These are phyloP conservation scores for Nothophoma quercina DNA, from an alignment of 2,329 filamentous ascomycete genomes.

Conservation along the genomic window DNA sequence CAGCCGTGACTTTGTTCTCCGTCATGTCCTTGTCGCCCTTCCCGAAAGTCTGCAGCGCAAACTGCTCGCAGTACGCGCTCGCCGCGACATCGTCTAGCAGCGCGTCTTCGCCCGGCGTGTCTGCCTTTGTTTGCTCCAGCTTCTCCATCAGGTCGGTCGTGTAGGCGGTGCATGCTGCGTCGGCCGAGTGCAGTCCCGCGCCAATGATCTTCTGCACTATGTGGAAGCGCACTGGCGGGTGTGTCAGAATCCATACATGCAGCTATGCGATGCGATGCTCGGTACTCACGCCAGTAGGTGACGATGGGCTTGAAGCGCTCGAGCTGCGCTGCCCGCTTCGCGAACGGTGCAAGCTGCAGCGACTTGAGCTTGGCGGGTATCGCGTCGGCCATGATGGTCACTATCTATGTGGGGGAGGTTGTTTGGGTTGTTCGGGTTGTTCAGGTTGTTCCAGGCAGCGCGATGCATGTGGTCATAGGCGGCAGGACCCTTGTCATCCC, in stretches of 20 bases:
- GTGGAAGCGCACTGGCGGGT: constrained; percentile 57
- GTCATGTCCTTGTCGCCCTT: constrained; percentile 83
- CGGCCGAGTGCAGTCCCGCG: constrained; percentile 77
- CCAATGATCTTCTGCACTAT: constrained; percentile 90
- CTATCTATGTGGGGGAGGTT: background rate
- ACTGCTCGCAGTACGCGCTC: constrained; percentile 92
- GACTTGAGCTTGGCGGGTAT: constrained; percentile 77
- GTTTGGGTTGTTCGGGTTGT: background rate
- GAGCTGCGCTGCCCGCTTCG: constrained; percentile 82
- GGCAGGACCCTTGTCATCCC: constrained; percentile 20
- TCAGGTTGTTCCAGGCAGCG: background rate
- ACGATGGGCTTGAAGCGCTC: constrained; percentile 84
- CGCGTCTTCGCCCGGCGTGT: constrained; percentile 79
- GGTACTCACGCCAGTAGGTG: constrained; percentile 87
- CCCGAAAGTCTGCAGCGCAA: constrained; percentile 86
- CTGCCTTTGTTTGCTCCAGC: constrained; percentile 80
- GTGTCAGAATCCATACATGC: constrained; percentile 23
- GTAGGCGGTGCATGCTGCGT: constrained; percentile 80
- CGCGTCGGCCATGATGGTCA: constrained; percentile 69
- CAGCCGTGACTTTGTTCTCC: constrained; percentile 81
- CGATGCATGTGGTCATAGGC: constrained; percentile 18
- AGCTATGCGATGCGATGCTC: background rate
- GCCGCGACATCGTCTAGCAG: constrained; percentile 85
- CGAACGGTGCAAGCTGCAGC: constrained; percentile 84
- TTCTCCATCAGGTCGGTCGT: constrained; percentile 89